Conservation (phyloP, 169 alveolate species). For the Cryptosporidium meleagridis region DNA sequence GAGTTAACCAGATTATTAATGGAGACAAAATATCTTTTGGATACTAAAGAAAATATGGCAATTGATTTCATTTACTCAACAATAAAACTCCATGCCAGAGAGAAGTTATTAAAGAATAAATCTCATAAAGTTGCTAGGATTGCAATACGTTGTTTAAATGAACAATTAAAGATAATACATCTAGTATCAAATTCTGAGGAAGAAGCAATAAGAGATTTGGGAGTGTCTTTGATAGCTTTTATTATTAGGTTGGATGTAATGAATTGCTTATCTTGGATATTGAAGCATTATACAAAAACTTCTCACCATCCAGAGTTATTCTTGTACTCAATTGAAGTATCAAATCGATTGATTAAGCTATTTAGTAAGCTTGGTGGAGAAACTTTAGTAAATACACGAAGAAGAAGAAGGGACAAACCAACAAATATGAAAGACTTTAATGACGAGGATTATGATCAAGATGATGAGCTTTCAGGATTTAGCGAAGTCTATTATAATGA, state of each 20-base stretch:
- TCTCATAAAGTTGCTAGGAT: constrained; percentile 62
- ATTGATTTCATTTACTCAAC: constrained; percentile 34
- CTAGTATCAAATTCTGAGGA: constrained; percentile 31
- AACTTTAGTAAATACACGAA: constrained; percentile 12
- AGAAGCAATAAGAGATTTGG: constrained; percentile 10
- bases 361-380: constrained; percentile 56
- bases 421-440: constrained; percentile 25
- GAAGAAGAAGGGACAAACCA: constrained; percentile 64
- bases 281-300: constrained; percentile 40
- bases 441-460: constrained; percentile 24
- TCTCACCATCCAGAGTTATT: constrained; percentile 71
- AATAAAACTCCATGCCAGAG: constrained; percentile 42
- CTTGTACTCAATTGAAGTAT: constrained; percentile 45
- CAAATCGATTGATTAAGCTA: constrained; percentile 54
- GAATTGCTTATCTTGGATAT: constrained; percentile 66
- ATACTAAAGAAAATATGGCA: constrained; percentile 29
- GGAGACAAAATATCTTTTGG: constrained; percentile 31
- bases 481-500: constrained; percentile 23
- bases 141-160: constrained; percentile 60
- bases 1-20: constrained; percentile 50
- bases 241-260: constrained; percentile 41
- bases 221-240: constrained; percentile 30
- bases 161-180: constrained; percentile 60
- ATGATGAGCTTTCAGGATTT: constrained; percentile 20
- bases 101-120: constrained; percentile 28